Base-by-base conservation (phyloP, 331 rosid species). In the Acacia pycnantha region DNA sequence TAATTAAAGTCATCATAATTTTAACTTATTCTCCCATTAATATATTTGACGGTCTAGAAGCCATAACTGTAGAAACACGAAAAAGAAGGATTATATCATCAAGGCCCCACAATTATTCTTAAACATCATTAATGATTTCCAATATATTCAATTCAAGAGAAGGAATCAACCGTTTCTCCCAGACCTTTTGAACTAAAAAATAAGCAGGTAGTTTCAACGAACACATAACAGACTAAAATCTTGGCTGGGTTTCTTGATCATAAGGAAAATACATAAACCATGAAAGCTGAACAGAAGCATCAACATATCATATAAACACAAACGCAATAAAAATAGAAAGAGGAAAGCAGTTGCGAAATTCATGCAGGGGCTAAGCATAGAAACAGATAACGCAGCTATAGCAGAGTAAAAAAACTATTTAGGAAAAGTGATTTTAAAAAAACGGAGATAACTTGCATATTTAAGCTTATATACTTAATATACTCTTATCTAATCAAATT, bases 41-140 rank as follows among this genome's bases (percentile, higher is more conserved):
- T 58, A n/a, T 70, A 67, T 79, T 69, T 46, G 84, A 74, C 37
- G 48, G 66, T 53, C 46, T 22, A 51, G 74, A 73, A 67, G 70
- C 68, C 66, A 53, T 37, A 24, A 72, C 73, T 35, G 54, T 81
- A 78, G 70, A 82, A 74, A 41, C 35, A 0, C 69, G 66, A 46
- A 77, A 78, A 26, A 27, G 70, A 46, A 65, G 70, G 24, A 83
- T 80, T 50, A 73, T 71, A 58, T 73, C 70, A 65, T 43, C 61
- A 72, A 11, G 70, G 69, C 62, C 77, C 82, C 84, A 67, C 77
- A 48, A 27, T n/a, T 43, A 69, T 76, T 79, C 74, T 70, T 66
- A 27, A 74, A 53, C 41, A 8, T 77, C 73, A 51, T 35, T 19
- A 37, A 66, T 8, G 72, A 16, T 66, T 64, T 29, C n/a, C 40